Percentiles rank a stretch among this genome's conserved stretches.
These are phyloP conservation scores for Graphiopsis chlorocephala DNA, from an alignment of 2,329 filamentous ascomycete genomes.

Conservation along the genomic window DNA sequence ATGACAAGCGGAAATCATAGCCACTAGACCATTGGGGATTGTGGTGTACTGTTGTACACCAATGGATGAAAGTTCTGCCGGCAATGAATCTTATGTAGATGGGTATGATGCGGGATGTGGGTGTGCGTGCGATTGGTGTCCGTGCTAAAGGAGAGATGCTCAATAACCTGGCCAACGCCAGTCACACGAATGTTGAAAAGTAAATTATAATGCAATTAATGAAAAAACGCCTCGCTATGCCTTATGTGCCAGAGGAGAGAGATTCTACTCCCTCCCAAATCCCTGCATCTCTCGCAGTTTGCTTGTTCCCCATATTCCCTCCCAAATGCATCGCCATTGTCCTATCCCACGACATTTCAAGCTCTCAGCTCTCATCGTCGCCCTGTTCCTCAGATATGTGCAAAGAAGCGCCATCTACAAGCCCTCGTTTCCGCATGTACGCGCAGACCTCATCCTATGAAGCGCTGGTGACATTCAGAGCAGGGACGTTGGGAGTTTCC, in stretches of 20 bases:
- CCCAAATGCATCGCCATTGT: not conserved
- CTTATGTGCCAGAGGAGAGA: not conserved
- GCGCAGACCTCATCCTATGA: not conserved
- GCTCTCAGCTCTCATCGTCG: not conserved
- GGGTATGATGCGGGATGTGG: too few relatives aligned
- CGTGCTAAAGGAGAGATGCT: too few relatives aligned
- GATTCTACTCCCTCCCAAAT: not conserved
- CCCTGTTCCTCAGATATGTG: not conserved
- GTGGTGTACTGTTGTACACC: not conserved
- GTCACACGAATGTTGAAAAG: not conserved
- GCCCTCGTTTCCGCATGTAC: not conserved
- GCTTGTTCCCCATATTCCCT: not conserved
- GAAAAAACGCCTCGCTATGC: conserved; percentile 4
- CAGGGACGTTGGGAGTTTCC: not conserved
- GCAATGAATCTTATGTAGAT: too few relatives aligned
- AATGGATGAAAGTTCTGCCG: not conserved
- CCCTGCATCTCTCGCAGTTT: not conserved
- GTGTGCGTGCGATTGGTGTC: too few relatives aligned
- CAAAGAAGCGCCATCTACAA: conserved; percentile 4
- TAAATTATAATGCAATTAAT: not conserved
- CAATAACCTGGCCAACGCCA: not conserved
- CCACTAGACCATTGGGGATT: conserved; percentile 17
- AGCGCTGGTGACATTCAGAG: conserved; percentile 8
- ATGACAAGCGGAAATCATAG: conserved; percentile 15
- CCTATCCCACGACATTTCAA: not conserved